Conservation (phyloP, 2,329 filamentous ascomycete genomes). For the Botrytis aclada region DNA sequence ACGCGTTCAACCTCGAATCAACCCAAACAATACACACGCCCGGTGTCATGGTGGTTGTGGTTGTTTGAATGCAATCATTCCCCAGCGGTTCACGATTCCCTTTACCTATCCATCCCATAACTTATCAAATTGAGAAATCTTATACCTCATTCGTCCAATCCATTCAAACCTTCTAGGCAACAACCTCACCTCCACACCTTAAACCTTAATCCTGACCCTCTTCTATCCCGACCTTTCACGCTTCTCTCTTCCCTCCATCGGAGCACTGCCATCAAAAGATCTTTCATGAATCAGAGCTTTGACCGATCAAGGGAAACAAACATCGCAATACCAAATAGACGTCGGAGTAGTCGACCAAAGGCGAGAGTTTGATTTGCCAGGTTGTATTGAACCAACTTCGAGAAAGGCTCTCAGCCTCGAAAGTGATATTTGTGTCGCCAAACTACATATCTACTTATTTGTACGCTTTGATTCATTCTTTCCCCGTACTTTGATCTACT, state of each 20-base stretch:
- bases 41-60: background rate
- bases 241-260: background rate
- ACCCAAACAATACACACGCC: background rate
- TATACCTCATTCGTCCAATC: background rate
- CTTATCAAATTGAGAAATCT: background rate
- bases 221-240: background rate
- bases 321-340: background rate
- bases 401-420: conserved; percentile 3
- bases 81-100: background rate
- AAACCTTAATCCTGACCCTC: background rate
- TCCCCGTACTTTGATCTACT: background rate
- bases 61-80: background rate
- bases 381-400: background rate
- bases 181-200: background rate
- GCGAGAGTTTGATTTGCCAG: background rate
- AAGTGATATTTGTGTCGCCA: background rate
- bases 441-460: background rate
- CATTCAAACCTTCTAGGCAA: conserved; percentile 4
- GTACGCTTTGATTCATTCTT: background rate
- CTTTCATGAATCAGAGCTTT: background rate
- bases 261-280: background rate
- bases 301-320: background rate
- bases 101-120: background rate
- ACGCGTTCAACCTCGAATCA: background rate
- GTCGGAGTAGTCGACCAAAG: background rate